These are phyloP conservation scores for Aureobasidium sp. DNA, from an alignment of 2,329 filamentous ascomycete genomes.

Conservation along the genomic window DNA sequence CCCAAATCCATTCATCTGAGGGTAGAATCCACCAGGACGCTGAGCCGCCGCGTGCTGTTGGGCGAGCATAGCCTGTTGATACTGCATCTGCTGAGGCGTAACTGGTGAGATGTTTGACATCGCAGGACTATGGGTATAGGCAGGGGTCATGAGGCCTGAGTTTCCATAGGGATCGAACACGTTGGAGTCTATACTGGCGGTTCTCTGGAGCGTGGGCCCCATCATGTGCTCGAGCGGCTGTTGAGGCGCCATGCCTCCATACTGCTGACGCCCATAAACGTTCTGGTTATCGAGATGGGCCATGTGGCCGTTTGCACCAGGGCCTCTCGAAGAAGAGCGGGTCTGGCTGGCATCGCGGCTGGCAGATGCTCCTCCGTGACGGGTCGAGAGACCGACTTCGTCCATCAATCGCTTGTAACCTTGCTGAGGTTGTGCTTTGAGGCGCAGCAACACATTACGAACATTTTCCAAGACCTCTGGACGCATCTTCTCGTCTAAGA, in stretches of 20 bases:
- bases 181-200: constrained; percentile 41
- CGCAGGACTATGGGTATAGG: constrained; percentile 28
- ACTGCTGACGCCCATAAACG: constrained; percentile 27
- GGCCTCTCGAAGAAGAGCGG: constrained; percentile 27
- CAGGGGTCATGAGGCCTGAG: constrained; percentile 25
- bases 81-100: constrained; percentile 46
- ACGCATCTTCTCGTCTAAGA: constrained; percentile 89
- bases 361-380: constrained; percentile 31
- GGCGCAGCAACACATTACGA: constrained; percentile 73
- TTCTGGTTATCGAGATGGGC: constrained; percentile 25
- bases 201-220: constrained; percentile 33
- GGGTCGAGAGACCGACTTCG: constrained; percentile 77
- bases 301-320: constrained; percentile 24
- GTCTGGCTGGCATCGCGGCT: constrained; percentile 22
- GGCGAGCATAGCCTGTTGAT: constrained; percentile 47
- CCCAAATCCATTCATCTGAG: constrained; percentile 21
- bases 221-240: constrained; percentile 29
- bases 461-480: constrained; percentile 85
- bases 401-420: constrained; percentile 99
- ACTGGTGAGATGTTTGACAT: constrained; percentile 30
- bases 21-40: constrained; percentile 24
- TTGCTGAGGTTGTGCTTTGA: constrained; percentile 89
- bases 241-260: constrained; percentile 26
- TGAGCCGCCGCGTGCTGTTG: constrained; percentile 23
- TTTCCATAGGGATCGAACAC: constrained; percentile 35